These are phyloP conservation scores for Ephemerocybe angulata DNA, from an alignment of 768 basidiomycete species.

Conservation along the genomic window DNA sequence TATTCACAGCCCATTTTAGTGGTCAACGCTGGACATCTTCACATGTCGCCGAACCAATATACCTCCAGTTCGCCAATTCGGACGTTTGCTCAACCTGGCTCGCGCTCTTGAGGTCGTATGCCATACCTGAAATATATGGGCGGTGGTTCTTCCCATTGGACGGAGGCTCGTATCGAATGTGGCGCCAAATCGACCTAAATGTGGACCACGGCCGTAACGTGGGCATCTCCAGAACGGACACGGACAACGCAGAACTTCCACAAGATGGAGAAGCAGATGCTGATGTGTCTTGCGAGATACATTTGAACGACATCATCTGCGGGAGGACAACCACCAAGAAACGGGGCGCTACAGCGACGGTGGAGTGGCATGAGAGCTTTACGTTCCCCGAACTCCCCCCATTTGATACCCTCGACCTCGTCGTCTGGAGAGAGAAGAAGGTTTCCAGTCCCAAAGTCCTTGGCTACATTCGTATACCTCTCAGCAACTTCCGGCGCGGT, in stretches of 20 bases:
- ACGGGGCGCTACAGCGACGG: constrained; percentile 45
- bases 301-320: constrained; percentile 59
- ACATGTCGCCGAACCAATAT: constrained; percentile 59
- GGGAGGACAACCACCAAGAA: constrained; percentile 75
- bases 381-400: constrained; percentile 72
- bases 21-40: constrained; percentile 58
- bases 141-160: constrained; percentile 49
- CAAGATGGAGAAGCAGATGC: constrained; percentile 57
- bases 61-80: constrained; percentile 64
- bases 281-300: constrained; percentile 79
- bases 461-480: constrained; percentile 61
- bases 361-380: constrained; percentile 85
- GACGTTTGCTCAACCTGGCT: constrained; percentile 74
- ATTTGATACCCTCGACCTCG: constrained; percentile 65
- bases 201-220: constrained; percentile 74
- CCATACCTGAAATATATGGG: constrained; percentile 77
- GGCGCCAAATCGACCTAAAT: constrained; percentile 75
- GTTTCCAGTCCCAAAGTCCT: constrained; percentile 50
- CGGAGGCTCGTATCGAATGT: constrained; percentile 83
- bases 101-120: constrained; percentile 75
- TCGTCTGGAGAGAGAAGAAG: constrained; percentile 69
- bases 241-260: constrained; percentile 26
- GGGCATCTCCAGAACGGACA: constrained; percentile 43
- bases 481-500: constrained; percentile 69
- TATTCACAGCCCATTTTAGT: constrained; percentile 29